Base-by-base conservation (phyloP, 331 rosid genomes). In the Spiraea crenata region DNA sequence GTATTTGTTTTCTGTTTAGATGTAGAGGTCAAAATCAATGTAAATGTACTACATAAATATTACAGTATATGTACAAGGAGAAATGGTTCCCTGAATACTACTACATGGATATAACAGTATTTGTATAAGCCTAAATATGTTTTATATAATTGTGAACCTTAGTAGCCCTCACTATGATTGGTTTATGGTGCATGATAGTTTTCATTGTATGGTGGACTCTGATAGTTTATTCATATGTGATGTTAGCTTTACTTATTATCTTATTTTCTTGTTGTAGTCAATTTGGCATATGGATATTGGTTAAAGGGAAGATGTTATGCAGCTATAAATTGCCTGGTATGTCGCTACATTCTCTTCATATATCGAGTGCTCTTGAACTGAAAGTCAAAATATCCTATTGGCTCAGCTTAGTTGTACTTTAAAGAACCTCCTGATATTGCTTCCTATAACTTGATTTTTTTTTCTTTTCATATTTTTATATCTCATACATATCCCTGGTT, bases 281-380 rank as follows among this genome's bases (percentile, higher is more conserved):
- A 93, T 79, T 74, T 93, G 87, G 95, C 90, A 45, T 91, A 87
- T 84, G 99, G 92, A 74, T 83, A 76, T 77, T 93, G 91, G 99
- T 77, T 91, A 46, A 80, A 87, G 79, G 95, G 87, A 75, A 76
- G 75, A 57, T 83, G 74, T 75, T 89, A 89, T 79, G 86, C 90
- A 41, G 95, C 99, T 61, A 42, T 93, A 70, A 86, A 92, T 77
- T 79, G 83, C 73, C 82, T 93, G 96, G 97, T 93, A 87, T 39
- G 82, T 60, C 48, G 25, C 68, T 59, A 4, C 46, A 35, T 73
- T 57, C 70, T 59, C 31, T 25, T 25, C 34, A 46, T 37, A 40
- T 57, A 39, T 31, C 20, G 16, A 49, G 47, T 64, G 60, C 19
- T 2, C 10, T 70, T 6, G 16, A 5, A 41, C 16, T 38, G 48